A percentile compares a stretch with the other conserved stretches of the same genome.
These are phyloP conservation scores for Debaryomyces fabryi DNA, from an alignment of 1,139 yeast species.

Conservation along the genomic window DNA sequence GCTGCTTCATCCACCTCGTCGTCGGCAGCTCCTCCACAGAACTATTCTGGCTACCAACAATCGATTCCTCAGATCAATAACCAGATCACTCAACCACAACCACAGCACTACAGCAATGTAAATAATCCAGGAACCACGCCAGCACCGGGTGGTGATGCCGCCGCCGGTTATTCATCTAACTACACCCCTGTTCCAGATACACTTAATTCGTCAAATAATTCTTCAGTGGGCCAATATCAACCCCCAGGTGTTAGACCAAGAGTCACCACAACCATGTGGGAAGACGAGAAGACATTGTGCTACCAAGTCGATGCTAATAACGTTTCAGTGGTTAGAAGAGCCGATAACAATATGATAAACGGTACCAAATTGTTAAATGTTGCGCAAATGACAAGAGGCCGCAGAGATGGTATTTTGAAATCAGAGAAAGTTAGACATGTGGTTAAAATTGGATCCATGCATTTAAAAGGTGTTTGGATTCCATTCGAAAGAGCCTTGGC, in stretches of 20 bases:
- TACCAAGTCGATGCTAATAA: slow-evolving; percentile 95
- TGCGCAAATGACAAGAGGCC: slow-evolving; percentile 59
- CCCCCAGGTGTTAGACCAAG: slow-evolving; percentile 71
- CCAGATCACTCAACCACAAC: slow-evolving; percentile 22
- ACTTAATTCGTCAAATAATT: slow-evolving; percentile 27
- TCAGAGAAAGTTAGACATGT: slow-evolving; percentile 89
- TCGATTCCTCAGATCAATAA: slow-evolving; percentile 16
- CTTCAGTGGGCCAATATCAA: slow-evolving; percentile 50
- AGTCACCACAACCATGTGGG: slow-evolving; percentile 96
- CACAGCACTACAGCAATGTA: slow-evolving; percentile 18
- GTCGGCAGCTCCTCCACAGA: slow-evolving; percentile 13
- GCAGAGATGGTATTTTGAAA: slow-evolving; percentile 66
- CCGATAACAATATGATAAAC: slow-evolving; percentile 90
- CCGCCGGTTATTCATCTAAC: slow-evolving; percentile 11
- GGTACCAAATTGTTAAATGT: slow-evolving; percentile 78
- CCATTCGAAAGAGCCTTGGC: slow-evolving; percentile 92
- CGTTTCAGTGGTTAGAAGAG: slow-evolving; percentile 88
- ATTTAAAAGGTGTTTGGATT: slow-evolving; percentile 96
- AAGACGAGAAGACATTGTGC: slow-evolving; percentile 91
- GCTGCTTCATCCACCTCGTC: slow-evolving; percentile 8
- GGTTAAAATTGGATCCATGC: slow-evolving; percentile 96
- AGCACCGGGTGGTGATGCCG: slow-evolving; percentile 3
- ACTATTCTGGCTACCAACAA: slow-evolving; percentile 19
- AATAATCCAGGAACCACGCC: slow-evolving; percentile 8
- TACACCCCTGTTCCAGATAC: slow-evolving; percentile 26